Conservation (phyloP, 2,329 filamentous ascomycete species). For the Coniochaeta sp. region DNA sequence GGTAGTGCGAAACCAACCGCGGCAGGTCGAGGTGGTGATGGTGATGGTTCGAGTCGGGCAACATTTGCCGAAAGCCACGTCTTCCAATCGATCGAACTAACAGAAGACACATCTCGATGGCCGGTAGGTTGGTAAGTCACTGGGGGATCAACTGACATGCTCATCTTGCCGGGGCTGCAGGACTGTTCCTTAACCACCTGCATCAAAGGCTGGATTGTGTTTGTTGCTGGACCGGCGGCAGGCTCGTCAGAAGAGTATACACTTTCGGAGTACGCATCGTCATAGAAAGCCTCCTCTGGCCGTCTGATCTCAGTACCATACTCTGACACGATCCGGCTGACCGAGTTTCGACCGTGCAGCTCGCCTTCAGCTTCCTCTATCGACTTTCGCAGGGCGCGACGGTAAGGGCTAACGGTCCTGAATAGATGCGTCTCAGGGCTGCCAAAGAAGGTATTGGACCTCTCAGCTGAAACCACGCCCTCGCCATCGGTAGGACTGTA, state of each 20-base stretch:
- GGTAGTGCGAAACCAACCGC: constrained; percentile 16
- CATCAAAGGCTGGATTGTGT: not conserved
- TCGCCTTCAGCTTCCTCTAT: constrained; percentile 23
- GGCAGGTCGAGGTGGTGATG: constrained; percentile 12
- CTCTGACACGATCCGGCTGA: constrained; percentile 1
- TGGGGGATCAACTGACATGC: constrained; percentile 14
- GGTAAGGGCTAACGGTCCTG: constrained; percentile 47
- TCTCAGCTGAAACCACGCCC: constrained; percentile 12
- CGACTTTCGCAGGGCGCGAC: constrained; percentile 39
- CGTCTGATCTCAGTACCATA: constrained; percentile 1
- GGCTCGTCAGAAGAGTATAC: constrained; percentile 2
- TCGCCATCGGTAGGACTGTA: not conserved
- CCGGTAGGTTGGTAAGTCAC: constrained; percentile 19
- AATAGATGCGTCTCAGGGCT: constrained; percentile 45
- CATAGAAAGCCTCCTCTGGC: not conserved
- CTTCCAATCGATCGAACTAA: constrained; percentile 39
- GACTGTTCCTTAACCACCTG: not conserved
- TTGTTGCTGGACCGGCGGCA: not conserved
- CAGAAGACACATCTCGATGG: constrained; percentile 29
- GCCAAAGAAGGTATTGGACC: constrained; percentile 42
- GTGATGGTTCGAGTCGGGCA: constrained; percentile 22
- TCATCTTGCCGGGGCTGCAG: constrained; percentile 7
- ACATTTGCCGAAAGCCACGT: constrained; percentile 29
- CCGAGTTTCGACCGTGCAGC: constrained; percentile 11
- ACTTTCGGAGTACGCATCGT: not conserved